Base-by-base conservation (phyloP, 1,284 basidiomycete species). In the Rhizoctonia solani region DNA sequence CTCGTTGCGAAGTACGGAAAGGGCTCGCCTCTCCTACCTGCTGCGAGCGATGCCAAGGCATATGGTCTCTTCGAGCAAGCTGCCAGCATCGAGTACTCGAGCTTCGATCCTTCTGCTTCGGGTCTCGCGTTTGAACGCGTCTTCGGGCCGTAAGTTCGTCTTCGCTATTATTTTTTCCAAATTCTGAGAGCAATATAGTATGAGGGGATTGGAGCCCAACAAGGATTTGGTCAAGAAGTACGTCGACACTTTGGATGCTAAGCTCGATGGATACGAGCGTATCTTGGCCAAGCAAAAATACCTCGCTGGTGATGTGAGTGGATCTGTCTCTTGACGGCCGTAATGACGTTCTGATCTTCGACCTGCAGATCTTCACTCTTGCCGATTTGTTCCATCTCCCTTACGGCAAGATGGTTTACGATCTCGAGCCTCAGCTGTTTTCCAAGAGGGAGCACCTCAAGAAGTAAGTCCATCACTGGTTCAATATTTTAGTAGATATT, bases 331-430 rank as follows among this genome's bases (percentile, higher is more conserved):
- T n/a, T n/a, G n/a, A n/a, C n/a, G 19, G 37, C 44, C 4, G 16
- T 29, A 13, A 11, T 14, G 9, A 47, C 16, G 11, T 6, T 1
- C 53, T 56, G 27, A 69, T 11, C 32, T 27, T 8, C n/a, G n/a
- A n/a, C 16, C 23, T 50, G 16, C 54, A 69, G 69, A 54, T 74
- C 39, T 61, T 77, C 56, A 84, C 83, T 1, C 73, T 85, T 8
- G 82, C 80, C 3, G 85, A 86, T 73, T 75, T 86, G 4, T 80
- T 79, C 74, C 84, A 86, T 72, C 72, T 86, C 23, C 79, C 85
- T 0, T 81, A 81, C 67, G 83, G 79, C n/a, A n/a, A n/a, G n/a
- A n/a, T n/a, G n/a, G n/a, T n/a, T n/a, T n/a, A n/a, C n/a, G n/a
- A n/a, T n/a, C n/a, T n/a, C n/a, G n/a, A n/a, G n/a, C 49, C 37